A percentile compares a stretch with the other conserved stretches of the same genome.
These are phyloP conservation scores for Penicillium antarcticum DNA, from an alignment of 495 filamentous ascomycete species.

Conservation along the genomic window DNA sequence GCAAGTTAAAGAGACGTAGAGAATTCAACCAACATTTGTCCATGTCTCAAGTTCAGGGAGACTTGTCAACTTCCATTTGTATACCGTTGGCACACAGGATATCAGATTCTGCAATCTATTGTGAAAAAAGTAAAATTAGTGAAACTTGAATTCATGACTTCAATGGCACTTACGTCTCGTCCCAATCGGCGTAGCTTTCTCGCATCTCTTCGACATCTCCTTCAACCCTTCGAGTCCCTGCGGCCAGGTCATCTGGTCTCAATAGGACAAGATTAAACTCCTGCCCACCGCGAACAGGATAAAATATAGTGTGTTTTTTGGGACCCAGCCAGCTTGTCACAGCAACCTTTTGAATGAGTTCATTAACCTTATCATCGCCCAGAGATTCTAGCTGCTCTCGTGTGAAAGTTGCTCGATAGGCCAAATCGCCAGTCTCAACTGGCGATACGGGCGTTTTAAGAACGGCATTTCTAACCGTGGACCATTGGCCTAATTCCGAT, in stretches of 20 bases:
- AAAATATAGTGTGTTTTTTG: no score
- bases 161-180: no score
- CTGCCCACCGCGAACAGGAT: no score
- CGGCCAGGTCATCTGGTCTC: conserved; percentile 59
- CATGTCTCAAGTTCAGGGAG: conserved; percentile 44
- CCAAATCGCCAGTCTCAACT: no score
- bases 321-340: no score
- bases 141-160: no score
- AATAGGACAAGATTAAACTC: conserved; percentile 27
- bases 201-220: no score
- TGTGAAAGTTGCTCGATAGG: no score
- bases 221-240: not conserved
- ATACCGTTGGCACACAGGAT: conserved; percentile 12
- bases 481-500: conserved; percentile 45
- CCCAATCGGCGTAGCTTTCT: no score
- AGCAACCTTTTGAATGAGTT: no score
- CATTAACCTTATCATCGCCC: no score
- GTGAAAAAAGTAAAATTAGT: not conserved
- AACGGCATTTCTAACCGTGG: conserved; percentile 36
- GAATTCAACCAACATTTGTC: conserved; percentile 33
- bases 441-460: conserved; percentile 35
- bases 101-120: conserved; percentile 18
- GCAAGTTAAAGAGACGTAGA: not conserved
- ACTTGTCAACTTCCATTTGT: conserved; percentile 60
- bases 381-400: no score